Base-by-base conservation (phyloP, 169 alveolate genomes). In the Plasmodium gaboni region DNA sequence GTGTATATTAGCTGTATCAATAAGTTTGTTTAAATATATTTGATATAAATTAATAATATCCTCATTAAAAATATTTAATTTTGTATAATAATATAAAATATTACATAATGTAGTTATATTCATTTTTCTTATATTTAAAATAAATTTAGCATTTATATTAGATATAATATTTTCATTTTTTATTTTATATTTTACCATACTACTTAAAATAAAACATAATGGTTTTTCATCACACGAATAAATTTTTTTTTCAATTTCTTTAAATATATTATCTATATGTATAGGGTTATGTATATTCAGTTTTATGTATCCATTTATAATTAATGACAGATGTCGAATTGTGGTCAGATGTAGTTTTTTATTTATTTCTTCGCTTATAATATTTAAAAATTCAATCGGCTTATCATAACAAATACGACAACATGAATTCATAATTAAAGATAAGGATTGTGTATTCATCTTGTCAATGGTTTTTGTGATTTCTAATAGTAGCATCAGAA, bases 201-300 rank as follows among this genome's bases (percentile, higher is more conserved):
- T 63, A 17, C 73, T 68, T 48, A 83, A 53, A 17, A 83, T 83
- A 50, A 83, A 83, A 28, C 86, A 13, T 10, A 83, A 53, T 63
- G 69, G 91, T 28, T 83, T 83, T 46, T 83, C 91, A 83, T 83
- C 91, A 73, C 91, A 83, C 0, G 86, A 83, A 22, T 32, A 73
- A 4, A 83, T 44, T 48, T 83, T 83, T 63, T 83, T 83, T 72
- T 57, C 86, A 4, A 83, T 69, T 32, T 83, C 86, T 12, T 17
- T 42, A 42, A 83, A 83, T 19, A 83, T 63, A 44, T 61, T 63
- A n/a, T 65, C 68, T 8, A 83, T 8, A 73, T 55, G 68, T 24
- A 2, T 24, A 13, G 72, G 73, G 22, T 83, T 63, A 10, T 48
- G 42, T n/a, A 83, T 63, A 10, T 73, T 73, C 28, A 83, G 57